Conservation (phyloP, 352 stramenopile genomes). For the Phytophthora brassicae region DNA sequence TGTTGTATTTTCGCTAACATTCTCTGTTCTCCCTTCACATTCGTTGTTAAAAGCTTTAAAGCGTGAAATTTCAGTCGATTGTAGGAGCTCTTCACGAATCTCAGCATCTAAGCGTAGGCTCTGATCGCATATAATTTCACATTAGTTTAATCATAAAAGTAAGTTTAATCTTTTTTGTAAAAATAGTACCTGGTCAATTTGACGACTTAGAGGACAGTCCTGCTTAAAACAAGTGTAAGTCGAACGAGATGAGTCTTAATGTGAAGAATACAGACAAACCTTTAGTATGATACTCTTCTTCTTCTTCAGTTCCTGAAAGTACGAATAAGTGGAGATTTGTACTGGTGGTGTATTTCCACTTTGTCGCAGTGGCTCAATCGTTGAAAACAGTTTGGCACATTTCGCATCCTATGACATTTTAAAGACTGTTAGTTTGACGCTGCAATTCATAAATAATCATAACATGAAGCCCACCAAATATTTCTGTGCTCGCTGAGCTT, state of each 20-base stretch:
- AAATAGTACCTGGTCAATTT: slow-evolving; percentile 41
- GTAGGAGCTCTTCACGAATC: slow-evolving; percentile 44
- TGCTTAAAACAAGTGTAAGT: background rate
- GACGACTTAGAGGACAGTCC: slow-evolving; percentile 30
- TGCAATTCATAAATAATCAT: background rate
- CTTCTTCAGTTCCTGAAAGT: slow-evolving; percentile 22
- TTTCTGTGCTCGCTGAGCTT: slow-evolving; percentile 24
- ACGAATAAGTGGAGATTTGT: slow-evolving; percentile 9
- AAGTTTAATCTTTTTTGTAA: background rate
- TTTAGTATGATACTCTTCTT: slow-evolving; percentile 19
- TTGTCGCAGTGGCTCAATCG: slow-evolving; percentile 13
- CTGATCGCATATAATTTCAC: slow-evolving; percentile 8
- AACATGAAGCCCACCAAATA: slow-evolving; percentile 20
- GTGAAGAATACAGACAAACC: slow-evolving; percentile 11
- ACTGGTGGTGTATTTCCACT: background rate
- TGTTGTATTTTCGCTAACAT: slow-evolving; percentile 3
- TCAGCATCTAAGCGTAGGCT: slow-evolving; percentile 38
- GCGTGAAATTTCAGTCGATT: slow-evolving; percentile 17
- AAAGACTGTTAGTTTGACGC: background rate
- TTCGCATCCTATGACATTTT: slow-evolving; percentile 34
- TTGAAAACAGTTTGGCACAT: slow-evolving; percentile 37
- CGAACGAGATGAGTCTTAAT: background rate
- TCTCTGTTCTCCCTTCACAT: background rate
- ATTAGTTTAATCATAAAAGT: background rate
- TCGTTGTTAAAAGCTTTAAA: background rate